Evolutionary conservation across 768 basidiomycete genomes (phyloP).

Genomic region (Clathrus columnatus): DNA sequence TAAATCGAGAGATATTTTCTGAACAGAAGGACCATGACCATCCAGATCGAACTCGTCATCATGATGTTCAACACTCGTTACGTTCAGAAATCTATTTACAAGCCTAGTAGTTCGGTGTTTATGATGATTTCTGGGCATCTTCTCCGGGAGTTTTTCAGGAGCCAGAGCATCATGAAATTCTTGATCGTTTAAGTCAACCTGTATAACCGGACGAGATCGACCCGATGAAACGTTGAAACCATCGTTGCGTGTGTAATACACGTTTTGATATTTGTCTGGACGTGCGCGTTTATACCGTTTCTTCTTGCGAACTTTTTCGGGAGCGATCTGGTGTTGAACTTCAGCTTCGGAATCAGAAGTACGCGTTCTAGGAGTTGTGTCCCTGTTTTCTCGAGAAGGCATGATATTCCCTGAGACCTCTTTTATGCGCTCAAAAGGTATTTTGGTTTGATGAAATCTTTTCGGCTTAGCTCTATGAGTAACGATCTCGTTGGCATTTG

Average conservation of each 20-base stretch:
- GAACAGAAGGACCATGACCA: not conserved
- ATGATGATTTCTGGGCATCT: not conserved
- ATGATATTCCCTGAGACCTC: not conserved
- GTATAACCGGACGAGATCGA: conserved; percentile 26
- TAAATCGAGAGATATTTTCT: conserved; percentile 38
- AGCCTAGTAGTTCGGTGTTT: not conserved
- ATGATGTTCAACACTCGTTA: not conserved
- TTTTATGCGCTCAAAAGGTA: not conserved
- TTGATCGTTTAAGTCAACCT: conserved; percentile 37
- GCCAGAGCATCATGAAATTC: conserved; percentile 34
- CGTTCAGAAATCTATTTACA: not conserved
- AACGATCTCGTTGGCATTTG: not conserved
- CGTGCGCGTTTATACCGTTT: not conserved
- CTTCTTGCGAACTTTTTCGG: not conserved
- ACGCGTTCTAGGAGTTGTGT: not conserved
- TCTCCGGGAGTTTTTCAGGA: conserved; percentile 18
- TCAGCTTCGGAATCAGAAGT: not conserved
- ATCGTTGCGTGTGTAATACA: conserved; percentile 32
- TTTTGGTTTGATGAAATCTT: not conserved
- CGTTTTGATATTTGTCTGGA: conserved; percentile 19
- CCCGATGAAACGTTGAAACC: conserved; percentile 33
- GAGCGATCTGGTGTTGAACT: not conserved
- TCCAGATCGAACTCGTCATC: not conserved
- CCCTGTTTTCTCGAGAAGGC: not conserved
- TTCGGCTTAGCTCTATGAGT: not conserved